Base-by-base conservation (phyloP, 2,329 filamentous ascomycete genomes). In the Aspergillus bombycis region DNA sequence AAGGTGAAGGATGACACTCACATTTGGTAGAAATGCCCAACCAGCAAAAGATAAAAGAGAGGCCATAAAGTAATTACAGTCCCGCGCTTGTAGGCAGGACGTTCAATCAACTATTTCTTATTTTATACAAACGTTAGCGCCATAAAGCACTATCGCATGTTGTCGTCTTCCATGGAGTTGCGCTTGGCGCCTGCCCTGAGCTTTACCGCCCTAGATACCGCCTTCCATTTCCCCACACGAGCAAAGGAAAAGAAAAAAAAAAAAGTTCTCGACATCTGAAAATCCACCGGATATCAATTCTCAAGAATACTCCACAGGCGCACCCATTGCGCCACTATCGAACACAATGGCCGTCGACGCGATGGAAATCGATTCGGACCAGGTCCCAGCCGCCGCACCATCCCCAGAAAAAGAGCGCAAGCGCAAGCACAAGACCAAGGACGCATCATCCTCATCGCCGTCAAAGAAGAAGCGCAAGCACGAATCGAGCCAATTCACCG, bases 11-110 rank as follows among this genome's bases (percentile, higher is more conserved):
- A 46, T 50, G 41, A 52, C 46, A 73, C 83, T 73, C 79, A 88
- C 86, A 69, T 83, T 83, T 63, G 88, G 88, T 30, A 90, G 80
- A 72, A 89, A 83, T 52, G 85, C 83, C 88, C 88, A 90, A 58
- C 85, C 87, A 55, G 83, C 79, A 56, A 85, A 81, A 30, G 86
- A 87, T 43, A 88, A 72, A 43, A 88, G 71, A 38, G 80, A 77
- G 62, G 78, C 78, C 71, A 82, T 76, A 67, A n/a, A 9, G 21
- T 71, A 56, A 65, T 66, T 30, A 50, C 60, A 16, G 10, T 12
- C 23, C 32, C n/a, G 21, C 23, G 23, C n/a, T 9, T 19, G 11
- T 55, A 53, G 41, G 16, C 34, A 55, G 52, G 32, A 55, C 52
- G 52, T 21, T 32, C 38, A 16, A 41, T 38, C 5, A 55, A 19